Evolutionary conservation across 169 alveolate genomes (phyloP), one percentile per base, ranked within the genome.

Genomic region (Plasmodium reichenowi): DNA sequence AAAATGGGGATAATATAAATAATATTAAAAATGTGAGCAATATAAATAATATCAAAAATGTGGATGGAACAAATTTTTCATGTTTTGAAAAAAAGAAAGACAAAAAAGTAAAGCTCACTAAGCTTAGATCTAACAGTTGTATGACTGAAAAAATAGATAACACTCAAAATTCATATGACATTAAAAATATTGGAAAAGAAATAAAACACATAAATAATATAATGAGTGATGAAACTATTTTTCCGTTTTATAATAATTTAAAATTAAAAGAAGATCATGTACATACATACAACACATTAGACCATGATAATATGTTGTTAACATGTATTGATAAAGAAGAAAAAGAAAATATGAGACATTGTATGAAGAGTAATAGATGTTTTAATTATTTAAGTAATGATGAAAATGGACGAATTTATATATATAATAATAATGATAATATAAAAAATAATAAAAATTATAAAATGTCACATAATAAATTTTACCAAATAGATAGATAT

Each of bases 201-300:
- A 9, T 6, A 2, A 50, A 64, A 50, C 17, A 47, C n/a, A 78
- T 64, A n/a, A 22, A 20, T 58, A 54, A 52, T 72, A 78, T 64
- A n/a, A 66, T 6, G 71, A 3, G 32, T 1, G 56, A 45, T 24
- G 29, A 48, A 63, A 50, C 50, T 8, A 5, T 1, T 52, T 5
- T 32, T 22, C 10, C 71, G 38, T 3, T 66, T 58, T 64, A 6
- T 45, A 59, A 22, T 26, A 52, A 45, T 45, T 3, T 9, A 50
- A 5, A 56, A 26, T 64, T 38, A 70, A 78, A 78, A 59, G 72
- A 62, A 43, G 38, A 71, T 13, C 9, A 9, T 22, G 13, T 3
- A 10, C 48, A 6, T 12, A 71, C 24, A 22, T 10, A 17, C 0
- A 26, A 47, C 26, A 17, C 6, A 9, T 71, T 67, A 3, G 45